These are phyloP conservation scores for Lasiosphaeris hirsuta DNA, from an alignment of 495 filamentous ascomycete genomes.

Conservation along the genomic window DNA sequence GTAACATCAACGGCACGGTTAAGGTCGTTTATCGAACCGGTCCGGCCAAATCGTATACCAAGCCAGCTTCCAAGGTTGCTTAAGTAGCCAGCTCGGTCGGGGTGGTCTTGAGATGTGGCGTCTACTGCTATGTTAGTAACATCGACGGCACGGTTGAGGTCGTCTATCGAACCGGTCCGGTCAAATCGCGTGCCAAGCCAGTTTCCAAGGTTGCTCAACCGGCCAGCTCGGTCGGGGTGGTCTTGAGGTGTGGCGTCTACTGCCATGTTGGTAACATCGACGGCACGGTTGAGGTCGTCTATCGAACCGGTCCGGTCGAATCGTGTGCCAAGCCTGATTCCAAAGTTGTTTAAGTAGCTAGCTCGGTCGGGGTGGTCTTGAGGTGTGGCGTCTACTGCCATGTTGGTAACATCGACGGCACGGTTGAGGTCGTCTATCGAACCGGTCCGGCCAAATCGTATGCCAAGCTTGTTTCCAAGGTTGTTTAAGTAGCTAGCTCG, in stretches of 20 bases:
- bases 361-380: too few species aligned
- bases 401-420: too few species aligned
- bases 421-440: too few species aligned
- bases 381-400: too few species aligned
- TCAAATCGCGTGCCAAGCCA: constrained; percentile 2
- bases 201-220: constrained; percentile 2
- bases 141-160: constrained; percentile 8
- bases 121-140: constrained; percentile 3
- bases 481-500: too few species aligned
- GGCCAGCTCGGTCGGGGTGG: not conserved
- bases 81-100: not conserved
- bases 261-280: too few species aligned
- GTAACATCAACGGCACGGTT: constrained; percentile 4
- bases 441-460: too few species aligned
- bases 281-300: too few species aligned
- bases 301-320: too few species aligned
- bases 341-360: too few species aligned
- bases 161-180: constrained; percentile 9
- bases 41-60: not conserved
- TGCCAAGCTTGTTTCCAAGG: too few species aligned
- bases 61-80: not conserved
- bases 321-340: too few species aligned
- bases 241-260: not conserved
- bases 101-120: constrained; percentile 10
- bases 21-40: constrained; percentile 6